Base-by-base conservation (phyloP, 2,329 filamentous ascomycete genomes). In the Emergomyces orientalis region DNA sequence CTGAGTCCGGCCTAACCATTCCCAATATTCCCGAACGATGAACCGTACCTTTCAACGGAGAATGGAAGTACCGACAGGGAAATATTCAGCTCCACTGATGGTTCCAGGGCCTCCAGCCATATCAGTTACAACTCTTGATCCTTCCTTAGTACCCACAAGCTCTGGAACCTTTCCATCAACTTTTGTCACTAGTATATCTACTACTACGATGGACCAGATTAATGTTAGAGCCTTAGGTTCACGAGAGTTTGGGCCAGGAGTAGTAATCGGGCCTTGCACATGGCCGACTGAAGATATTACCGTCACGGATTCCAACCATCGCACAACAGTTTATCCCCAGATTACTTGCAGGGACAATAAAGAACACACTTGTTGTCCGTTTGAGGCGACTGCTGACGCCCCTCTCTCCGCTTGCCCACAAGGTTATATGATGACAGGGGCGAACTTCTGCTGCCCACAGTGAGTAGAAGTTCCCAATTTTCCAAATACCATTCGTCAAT, bases 401-500 rank as follows among this genome's bases (percentile, higher is more conserved):
- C 49, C 39, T n/a, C 63, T 69, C 13, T 67, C 62, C 25, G 43
- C 63, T 14, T 69, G 67, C 55, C 68, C 68, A 1, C 59, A 51
- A n/a, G 66, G 68, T 30, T 69, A 69, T 59, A 47, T 59, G 43
- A 65, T 62, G 17, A 68, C 63, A n/a, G 62, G 54, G 22, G 61
- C 57, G 30, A 63, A 63, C 19, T 27, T 41, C 47, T 69, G 68
- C 61, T 69, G 68, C 63, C 68, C 67, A 43, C 63, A 62, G 68
- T 69, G 59, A 64, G 68, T 60, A n/a, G 37, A 19, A 11, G 17
- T 11, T 47, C 52, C 17, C 13, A 4, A 25, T 47, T 54, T 4
- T 2, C 14, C 11, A 8, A 32, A 5, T 58, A 39, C 39, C 4
- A 37, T 19, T n/a, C 27, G 22, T 62, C 43, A 17, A 30, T 17